These are phyloP conservation scores for Phaffomyces antillensis DNA, from an alignment of 805 yeast genomes.

Conservation along the genomic window DNA sequence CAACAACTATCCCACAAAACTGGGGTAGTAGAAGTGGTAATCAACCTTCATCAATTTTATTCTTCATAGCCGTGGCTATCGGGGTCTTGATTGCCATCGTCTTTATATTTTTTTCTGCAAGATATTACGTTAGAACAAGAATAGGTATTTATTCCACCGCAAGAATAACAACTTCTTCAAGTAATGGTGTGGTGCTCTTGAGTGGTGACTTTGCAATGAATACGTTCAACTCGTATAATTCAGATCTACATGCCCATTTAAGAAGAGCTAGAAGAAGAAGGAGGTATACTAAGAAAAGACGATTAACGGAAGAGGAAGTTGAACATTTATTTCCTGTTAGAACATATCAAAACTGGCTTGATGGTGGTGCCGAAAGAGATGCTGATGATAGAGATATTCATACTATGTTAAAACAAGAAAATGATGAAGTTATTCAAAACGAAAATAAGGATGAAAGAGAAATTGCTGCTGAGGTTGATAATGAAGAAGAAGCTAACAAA, in stretches of 20 bases:
- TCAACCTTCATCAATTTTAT: constrained; percentile 55
- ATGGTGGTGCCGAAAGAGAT: constrained; percentile 52
- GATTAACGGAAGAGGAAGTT: constrained; percentile 50
- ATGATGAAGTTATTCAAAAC: constrained; percentile 13
- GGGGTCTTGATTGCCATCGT: constrained; percentile 51
- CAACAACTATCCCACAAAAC: background rate
- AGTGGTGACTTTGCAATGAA: constrained; percentile 20
- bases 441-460: background rate
- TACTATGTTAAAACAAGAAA: constrained; percentile 32
- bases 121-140: constrained; percentile 51
- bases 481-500: background rate
- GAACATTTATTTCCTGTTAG: constrained; percentile 51
- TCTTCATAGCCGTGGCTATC: constrained; percentile 55
- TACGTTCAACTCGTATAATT: constrained; percentile 14
- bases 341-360: constrained; percentile 52
- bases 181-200: constrained; percentile 14
- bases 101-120: constrained; percentile 51
- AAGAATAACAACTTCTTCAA: constrained; percentile 13
- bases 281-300: constrained; percentile 40
- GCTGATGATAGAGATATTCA: constrained; percentile 36
- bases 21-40: constrained; percentile 1
- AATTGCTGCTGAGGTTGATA: background rate
- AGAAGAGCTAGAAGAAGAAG: constrained; percentile 31
- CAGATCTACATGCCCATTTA: constrained; percentile 7
- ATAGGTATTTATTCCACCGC: constrained; percentile 40